Evolutionary conservation across 495 filamentous ascomycete species (phyloP), one percentile per base, ranked within the genome.

Genomic region (Amniculicola lignicola): DNA sequence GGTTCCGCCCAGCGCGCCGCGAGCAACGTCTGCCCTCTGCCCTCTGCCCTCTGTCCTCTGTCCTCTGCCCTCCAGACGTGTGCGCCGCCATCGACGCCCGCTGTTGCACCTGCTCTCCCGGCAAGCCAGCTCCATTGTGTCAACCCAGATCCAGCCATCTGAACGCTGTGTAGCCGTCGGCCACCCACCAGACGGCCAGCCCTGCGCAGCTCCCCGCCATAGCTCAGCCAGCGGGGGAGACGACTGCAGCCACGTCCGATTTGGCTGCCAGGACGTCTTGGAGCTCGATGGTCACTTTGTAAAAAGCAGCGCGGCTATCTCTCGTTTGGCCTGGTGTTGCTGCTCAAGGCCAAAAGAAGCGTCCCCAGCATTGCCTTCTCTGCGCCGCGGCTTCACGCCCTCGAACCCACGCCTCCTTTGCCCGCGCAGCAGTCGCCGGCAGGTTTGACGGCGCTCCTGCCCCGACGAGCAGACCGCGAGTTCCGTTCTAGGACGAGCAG

Each of bases 181-280:
- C 21, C 36, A 9, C 33, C 47, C 19, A 10, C 50, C 41, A 21
- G 19, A 40, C 3, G 28, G 21, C 22, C 54, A 42, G 38, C 44
- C 37, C 46, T 51, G 54, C 38, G 19, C 3, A 24, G 44, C 37
- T 16, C 45, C 25, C 7, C 24, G 33, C 47, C 48, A 36, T 24
- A 16, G 35, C 27, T 27, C 15, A 14, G 35, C 3, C 48, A 15
- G 37, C 15, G n/a, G 25, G 23, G 28, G 9, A 31, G 44, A 31
- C 14, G 16, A 44, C 61, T 64, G 61, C 61, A 64, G 56, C 61
- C 61, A 59, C 55, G 38, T 51, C 55, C 55, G 38, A 14, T 47
- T 56, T 57, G 44, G 56, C 48, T 57, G 59, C 27, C 12, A 43
- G 16, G 36, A 15, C 27, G 19, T 29, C 33, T 46, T 19, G 23